A percentile compares a stretch with the other conserved stretches of the same genome.
These are phyloP conservation scores for Aspergillus sp. DNA, from an alignment of 2,329 filamentous ascomycete genomes.

Conservation along the genomic window DNA sequence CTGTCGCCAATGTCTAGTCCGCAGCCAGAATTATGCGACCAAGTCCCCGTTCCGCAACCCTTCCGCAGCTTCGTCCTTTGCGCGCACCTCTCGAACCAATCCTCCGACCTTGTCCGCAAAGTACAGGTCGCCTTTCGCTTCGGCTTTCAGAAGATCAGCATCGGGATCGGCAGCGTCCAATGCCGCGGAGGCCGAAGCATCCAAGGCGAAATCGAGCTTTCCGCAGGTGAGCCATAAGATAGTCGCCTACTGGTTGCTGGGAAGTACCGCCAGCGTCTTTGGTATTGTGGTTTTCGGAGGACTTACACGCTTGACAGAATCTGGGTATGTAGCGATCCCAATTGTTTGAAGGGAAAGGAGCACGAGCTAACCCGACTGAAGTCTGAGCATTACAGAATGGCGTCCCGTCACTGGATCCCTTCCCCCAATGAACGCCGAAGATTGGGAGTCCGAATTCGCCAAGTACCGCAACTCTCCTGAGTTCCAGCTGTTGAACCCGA, in stretches of 20 bases:
- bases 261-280: conserved; percentile 89
- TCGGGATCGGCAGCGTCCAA: conserved; percentile 20
- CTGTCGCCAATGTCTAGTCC: conserved; percentile 41
- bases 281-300: conserved; percentile 96
- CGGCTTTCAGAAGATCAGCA: conserved; percentile 20
- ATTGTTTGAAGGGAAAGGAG: background rate
- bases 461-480: conserved; percentile 93
- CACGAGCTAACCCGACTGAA: conserved; percentile 35
- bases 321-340: conserved; percentile 59
- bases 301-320: conserved; percentile 90
- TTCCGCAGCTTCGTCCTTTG: conserved; percentile 27
- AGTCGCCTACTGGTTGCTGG: conserved; percentile 90
- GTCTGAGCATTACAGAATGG: conserved; percentile 98
- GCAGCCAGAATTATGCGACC: conserved; percentile 27
- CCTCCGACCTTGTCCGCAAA: conserved; percentile 22
- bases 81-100: conserved; percentile 24
- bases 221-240: conserved; percentile 67
- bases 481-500: conserved; percentile 85
- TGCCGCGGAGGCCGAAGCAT: conserved; percentile 21
- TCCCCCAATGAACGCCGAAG: conserved; percentile 72
- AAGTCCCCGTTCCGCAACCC: conserved; percentile 31
- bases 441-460: conserved; percentile 90
- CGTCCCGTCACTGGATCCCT: conserved; percentile 89
- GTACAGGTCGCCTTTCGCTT: conserved; percentile 29
- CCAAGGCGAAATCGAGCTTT: conserved; percentile 42